A percentile compares a stretch with the other conserved stretches of the same genome.
phyloP scores from a whole-genome alignment of 2,329 filamentous ascomycete species.

The Colletotrichum tamarilloi region DNA sequence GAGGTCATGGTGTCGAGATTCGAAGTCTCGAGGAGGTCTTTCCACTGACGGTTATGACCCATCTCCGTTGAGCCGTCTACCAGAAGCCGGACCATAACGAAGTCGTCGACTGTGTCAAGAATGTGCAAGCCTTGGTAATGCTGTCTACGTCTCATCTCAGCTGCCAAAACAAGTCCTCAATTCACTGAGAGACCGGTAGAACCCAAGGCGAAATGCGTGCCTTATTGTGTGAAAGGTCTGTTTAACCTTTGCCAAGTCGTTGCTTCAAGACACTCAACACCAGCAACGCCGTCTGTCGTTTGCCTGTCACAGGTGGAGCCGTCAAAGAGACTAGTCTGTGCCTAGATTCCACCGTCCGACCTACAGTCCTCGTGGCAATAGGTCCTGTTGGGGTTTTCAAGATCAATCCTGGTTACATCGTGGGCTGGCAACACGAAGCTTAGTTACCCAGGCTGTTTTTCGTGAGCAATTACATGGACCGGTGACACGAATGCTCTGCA shows the following conservation, averaged over 20 bases:
- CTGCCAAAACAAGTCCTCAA: neutral
- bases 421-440: neutral
- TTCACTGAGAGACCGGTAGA: neutral
- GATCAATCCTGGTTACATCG: neutral
- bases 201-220: neutral
- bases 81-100: neutral
- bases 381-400: neutral
- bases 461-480: neutral
- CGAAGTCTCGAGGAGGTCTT: no score
- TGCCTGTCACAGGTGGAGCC: neutral
- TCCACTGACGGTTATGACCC: no score
- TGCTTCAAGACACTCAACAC: neutral
- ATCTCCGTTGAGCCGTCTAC: neutral
- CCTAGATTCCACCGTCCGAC: neutral
- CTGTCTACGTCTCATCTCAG: neutral
- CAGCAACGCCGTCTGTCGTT: neutral
- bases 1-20: no score
- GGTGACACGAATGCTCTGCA: slow-evolving; percentile 5
- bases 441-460: neutral
- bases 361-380: neutral
- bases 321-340: neutral
- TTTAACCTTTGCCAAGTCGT: neutral
- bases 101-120: neutral
- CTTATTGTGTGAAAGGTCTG: neutral
- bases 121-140: no score